Conservation (phyloP, 192 early-diverging fungal species). For the Backusella psychrophila region DNA sequence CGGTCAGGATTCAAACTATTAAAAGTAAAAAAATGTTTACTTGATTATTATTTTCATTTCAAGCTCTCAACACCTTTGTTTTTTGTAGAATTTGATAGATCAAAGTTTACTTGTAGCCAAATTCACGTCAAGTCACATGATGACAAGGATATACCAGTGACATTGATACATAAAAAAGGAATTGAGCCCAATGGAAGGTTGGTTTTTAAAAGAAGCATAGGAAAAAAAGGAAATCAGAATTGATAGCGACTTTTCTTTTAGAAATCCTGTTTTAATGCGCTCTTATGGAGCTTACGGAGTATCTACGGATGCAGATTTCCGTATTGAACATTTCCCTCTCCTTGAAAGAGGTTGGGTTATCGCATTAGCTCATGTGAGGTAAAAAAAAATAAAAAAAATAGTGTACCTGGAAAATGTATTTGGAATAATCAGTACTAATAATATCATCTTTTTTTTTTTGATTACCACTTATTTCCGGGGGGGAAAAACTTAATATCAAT, state of each 20-base stretch:
- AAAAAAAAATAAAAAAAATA: not conserved
- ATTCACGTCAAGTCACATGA: slow-evolving; percentile 46
- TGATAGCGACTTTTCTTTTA: not conserved
- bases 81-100: slow-evolving; percentile 41
- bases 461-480: not conserved
- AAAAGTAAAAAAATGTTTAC: slow-evolving; percentile 36
- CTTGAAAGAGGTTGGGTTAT: slow-evolving; percentile 79
- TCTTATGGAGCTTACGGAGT: slow-evolving; percentile 84
- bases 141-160: slow-evolving; percentile 57
- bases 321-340: slow-evolving; percentile 71
- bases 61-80: not conserved
- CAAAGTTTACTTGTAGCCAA: slow-evolving; percentile 44
- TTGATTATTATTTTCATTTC: not conserved
- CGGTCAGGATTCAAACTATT: slow-evolving; percentile 45
- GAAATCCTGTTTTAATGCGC: slow-evolving; percentile 62
- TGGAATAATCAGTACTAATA: not conserved
- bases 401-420: not conserved
- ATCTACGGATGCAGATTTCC: slow-evolving; percentile 73
- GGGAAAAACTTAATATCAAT: not conserved
- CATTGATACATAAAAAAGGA: slow-evolving; percentile 56
- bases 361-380: slow-evolving; percentile 76
- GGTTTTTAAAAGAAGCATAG: not conserved
- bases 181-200: slow-evolving; percentile 43
- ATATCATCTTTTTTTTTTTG: too few species aligned
- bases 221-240: not conserved